phyloP scores from a whole-genome alignment of 192 early-diverging fungal species.

The Backusella luteola region DNA sequence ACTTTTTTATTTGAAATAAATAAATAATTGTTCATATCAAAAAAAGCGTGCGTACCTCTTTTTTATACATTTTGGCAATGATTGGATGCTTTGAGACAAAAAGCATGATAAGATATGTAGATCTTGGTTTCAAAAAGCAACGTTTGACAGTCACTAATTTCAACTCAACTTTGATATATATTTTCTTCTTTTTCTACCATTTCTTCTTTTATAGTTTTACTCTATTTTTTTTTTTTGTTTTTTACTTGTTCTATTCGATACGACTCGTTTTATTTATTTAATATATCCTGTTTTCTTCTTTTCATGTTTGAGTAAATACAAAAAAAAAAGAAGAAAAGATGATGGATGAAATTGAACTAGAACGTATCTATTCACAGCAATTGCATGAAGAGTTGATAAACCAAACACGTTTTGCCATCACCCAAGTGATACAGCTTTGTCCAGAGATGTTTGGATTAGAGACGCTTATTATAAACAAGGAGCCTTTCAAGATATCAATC shows the following conservation, averaged over 20 bases:
- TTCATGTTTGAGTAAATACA: not conserved
- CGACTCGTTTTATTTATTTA: not conserved
- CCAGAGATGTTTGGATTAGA: constrained; percentile 30
- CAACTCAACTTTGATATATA: not conserved
- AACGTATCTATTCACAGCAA: constrained; percentile 21
- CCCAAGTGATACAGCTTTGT: constrained; percentile 14
- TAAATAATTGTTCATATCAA: not conserved
- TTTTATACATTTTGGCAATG: not conserved
- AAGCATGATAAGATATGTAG: not conserved
- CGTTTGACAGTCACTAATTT: not conserved
- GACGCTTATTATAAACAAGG: constrained; percentile 1
- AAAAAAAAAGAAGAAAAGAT: not conserved
- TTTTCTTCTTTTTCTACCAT: not conserved
- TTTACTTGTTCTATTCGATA: not conserved
- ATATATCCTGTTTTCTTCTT: not conserved
- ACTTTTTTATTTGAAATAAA: not conserved
- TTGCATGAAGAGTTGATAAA: constrained; percentile 23
- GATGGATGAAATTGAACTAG: constrained; percentile 27
- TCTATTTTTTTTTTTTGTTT: not conserved
- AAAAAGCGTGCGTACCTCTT: not conserved
- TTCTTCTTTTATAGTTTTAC: not conserved
- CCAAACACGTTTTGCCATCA: constrained; percentile 14
- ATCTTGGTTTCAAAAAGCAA: not conserved
- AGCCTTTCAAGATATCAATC: not conserved
- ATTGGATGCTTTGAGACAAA: not conserved